phyloP scores from a whole-genome alignment of 2,329 filamentous ascomycete species.

The Diaporthe citri region DNA sequence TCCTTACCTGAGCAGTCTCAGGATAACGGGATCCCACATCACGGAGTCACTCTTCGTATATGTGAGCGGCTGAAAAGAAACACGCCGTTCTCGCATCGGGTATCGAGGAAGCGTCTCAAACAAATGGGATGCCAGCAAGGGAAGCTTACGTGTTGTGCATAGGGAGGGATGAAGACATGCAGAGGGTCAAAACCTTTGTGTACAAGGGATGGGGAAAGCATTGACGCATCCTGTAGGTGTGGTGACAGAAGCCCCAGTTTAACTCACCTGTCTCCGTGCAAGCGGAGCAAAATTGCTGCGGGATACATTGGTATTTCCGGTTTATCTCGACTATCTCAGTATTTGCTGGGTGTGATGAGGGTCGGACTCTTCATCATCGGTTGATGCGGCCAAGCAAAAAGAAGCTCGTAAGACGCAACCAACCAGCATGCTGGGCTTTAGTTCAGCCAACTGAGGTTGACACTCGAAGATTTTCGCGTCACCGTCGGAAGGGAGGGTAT shows the following conservation, averaged over 20 bases:
- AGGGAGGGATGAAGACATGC: neutral
- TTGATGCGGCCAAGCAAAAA: slow-evolving; percentile 4
- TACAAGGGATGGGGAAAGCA: neutral
- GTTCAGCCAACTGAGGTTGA: neutral
- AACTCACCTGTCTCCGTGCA: neutral
- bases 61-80: neutral
- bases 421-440: neutral
- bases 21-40: neutral
- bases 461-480: neutral
- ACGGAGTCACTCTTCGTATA: neutral
- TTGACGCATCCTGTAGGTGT: neutral
- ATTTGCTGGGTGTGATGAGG: neutral
- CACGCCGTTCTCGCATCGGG: neutral
- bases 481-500: neutral
- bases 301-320: neutral
- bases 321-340: neutral
- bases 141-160: neutral
- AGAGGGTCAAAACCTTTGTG: neutral
- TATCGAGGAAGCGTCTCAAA: neutral
- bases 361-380: neutral
- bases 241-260: neutral
- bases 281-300: neutral
- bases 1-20: neutral
- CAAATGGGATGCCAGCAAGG: neutral
- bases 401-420: neutral